Base-by-base conservation (phyloP, 345 rosid genomes). In the Bretschneidera sinensis region DNA sequence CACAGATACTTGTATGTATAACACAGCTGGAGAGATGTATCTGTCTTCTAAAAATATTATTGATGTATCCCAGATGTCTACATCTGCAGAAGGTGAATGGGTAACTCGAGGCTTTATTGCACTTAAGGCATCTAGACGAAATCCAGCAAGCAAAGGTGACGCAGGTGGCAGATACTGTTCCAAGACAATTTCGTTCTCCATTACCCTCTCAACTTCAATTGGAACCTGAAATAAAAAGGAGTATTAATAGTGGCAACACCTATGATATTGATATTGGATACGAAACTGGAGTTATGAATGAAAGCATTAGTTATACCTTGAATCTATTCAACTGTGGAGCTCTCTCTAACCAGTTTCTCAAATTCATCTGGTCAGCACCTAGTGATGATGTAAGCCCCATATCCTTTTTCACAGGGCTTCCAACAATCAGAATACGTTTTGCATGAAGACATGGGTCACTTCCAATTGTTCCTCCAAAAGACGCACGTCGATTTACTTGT, bases 371-470 rank as follows among this genome's bases (percentile, higher is more conserved):
- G 52, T 86, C 96, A 49, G 84, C 55, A 47, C 73, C 76, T 68
- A 75, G 84, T 14, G 79, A 53, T 11, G 82, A 54, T 35, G 76
- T 56, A 35, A 61, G 67, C 14, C 57, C 81, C 47, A 65, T 61
- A 65, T 83, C 88, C 18, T 64, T 58, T 62, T 61, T 81, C 56
- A 78, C 85, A 7, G 82, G 71, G 64, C 60, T 86, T 78, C 96
- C 99, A 33, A 74, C 79, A 20, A 94, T 81, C 31, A 94, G 21
- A 60, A 94, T 81, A 67, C 91, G 79, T 78, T 71, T 84, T 25
- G 97, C 97, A 79, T 94, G 99, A 68, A 94, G 80, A 74, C 92
- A 90, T 16, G 92, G 89, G 18, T 81, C 85, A 71, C 67, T 76
- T 63, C 76, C 88, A 43, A 62, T 59, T 25, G 88, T 71, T 54